phyloP scores from a whole-genome alignment of 2,329 filamentous ascomycete species.

The Claviceps capensis region DNA sequence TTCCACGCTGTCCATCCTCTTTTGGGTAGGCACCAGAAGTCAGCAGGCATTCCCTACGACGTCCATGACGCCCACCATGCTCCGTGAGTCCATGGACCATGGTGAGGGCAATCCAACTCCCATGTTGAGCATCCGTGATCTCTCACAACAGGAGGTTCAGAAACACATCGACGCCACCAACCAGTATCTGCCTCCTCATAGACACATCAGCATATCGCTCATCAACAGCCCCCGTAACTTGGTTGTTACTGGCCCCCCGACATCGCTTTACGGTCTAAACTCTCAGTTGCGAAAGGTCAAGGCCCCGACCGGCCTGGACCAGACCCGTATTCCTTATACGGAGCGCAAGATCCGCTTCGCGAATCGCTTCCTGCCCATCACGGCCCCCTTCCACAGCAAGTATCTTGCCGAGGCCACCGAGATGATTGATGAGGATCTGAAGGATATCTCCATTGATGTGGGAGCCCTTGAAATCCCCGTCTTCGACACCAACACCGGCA shows the following conservation, averaged over 20 bases:
- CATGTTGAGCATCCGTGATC: constrained; percentile 94
- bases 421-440: constrained; percentile 76
- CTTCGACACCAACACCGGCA: constrained; percentile 78
- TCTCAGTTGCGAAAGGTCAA: constrained; percentile 92
- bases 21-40: constrained; percentile 96
- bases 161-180: constrained; percentile 96
- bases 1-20: constrained; percentile 79
- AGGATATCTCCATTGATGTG: constrained; percentile 63
- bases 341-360: constrained; percentile 94
- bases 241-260: constrained; percentile 89
- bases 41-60: constrained; percentile 96
- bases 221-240: constrained; percentile 96
- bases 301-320: constrained; percentile 91
- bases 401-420: constrained; percentile 74
- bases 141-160: constrained; percentile 77
- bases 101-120: constrained; percentile 93
- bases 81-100: constrained; percentile 86
- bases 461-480: constrained; percentile 69
- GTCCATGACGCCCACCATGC: constrained; percentile 76
- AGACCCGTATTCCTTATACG: constrained; percentile 86
- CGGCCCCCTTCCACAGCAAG: constrained; percentile 94
- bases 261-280: constrained; percentile 93
- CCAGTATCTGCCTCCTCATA: constrained; percentile 81
- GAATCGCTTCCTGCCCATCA: constrained; percentile 94
- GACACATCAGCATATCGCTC: constrained; percentile 88